Percentiles rank a stretch among this genome's conserved stretches.
Evolutionary conservation across 2,329 filamentous ascomycete genomes (phyloP).

Genomic region (Ceratocystiopsis minuta): DNA sequence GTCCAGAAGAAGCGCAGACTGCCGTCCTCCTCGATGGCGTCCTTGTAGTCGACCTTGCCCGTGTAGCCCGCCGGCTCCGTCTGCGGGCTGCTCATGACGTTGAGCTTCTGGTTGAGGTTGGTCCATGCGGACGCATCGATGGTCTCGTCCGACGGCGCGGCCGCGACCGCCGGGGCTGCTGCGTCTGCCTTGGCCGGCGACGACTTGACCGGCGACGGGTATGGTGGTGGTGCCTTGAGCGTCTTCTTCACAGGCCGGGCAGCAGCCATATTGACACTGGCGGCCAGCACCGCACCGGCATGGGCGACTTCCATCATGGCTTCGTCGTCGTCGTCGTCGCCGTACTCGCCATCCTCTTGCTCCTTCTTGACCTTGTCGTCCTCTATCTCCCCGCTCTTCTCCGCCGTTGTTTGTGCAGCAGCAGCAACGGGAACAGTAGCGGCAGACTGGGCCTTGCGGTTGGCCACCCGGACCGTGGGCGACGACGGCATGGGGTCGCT

Average conservation of each 20-base stretch:
- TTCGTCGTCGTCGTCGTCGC: slow-evolving; percentile 60
- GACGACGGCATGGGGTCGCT: slow-evolving; percentile 75
- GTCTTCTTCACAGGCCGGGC: slow-evolving; percentile 61
- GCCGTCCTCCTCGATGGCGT: slow-evolving; percentile 86
- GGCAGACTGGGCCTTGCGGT: slow-evolving; percentile 44
- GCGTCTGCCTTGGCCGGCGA: slow-evolving; percentile 37
- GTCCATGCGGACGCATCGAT: slow-evolving; percentile 81
- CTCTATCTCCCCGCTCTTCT: not conserved
- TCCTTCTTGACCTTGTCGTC: slow-evolving; percentile 11
- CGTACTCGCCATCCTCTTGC: slow-evolving; percentile 38
- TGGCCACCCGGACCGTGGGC: slow-evolving; percentile 60
- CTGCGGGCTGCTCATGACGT: slow-evolving; percentile 53
- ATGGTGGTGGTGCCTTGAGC: slow-evolving; percentile 40
- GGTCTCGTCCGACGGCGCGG: slow-evolving; percentile 16
- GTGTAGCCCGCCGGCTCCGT: slow-evolving; percentile 47
- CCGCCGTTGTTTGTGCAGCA: not conserved
- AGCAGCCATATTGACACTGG: slow-evolving; percentile 71
- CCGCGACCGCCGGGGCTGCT: too few relatives aligned
- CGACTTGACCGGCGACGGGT: slow-evolving; percentile 56
- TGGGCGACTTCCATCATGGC: slow-evolving; percentile 79
- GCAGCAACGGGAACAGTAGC: slow-evolving; percentile 12
- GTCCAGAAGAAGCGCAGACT: slow-evolving; percentile 92
- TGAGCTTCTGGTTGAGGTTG: slow-evolving; percentile 66
- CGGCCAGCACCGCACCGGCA: slow-evolving; percentile 45
- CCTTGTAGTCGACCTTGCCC: slow-evolving; percentile 67